Percentiles rank a stretch among this genome's conserved stretches.
These are phyloP conservation scores for Alloteropsis angusta DNA, from an alignment of 202 grass and related monocot species.

Conservation along the genomic window DNA sequence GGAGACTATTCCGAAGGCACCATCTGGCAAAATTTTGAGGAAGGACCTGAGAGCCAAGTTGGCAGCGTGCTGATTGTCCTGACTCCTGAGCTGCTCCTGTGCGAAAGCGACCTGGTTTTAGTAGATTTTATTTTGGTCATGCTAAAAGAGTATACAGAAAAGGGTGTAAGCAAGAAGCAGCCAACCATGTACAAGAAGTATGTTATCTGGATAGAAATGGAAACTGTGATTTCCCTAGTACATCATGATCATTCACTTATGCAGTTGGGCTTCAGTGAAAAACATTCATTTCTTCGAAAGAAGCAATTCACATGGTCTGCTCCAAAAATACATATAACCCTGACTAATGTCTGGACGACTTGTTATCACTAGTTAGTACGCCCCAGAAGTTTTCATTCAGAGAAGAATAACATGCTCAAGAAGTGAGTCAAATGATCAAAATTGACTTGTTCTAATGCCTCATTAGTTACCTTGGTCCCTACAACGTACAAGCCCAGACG, in stretches of 20 bases:
- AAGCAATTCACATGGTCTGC: neutral
- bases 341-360: neutral
- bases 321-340: neutral
- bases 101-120: neutral
- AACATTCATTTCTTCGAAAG: neutral
- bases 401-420: neutral
- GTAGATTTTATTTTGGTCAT: neutral
- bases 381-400: neutral
- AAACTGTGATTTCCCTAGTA: neutral
- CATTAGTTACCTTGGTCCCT: neutral
- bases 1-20: constrained; percentile 43
- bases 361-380: neutral
- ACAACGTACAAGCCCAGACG: neutral
- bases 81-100: neutral
- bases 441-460: neutral
- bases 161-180: neutral
- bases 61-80: constrained; percentile 25
- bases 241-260: neutral
- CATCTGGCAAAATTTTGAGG: constrained; percentile 55
- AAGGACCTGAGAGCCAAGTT: constrained; percentile 46
- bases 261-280: neutral
- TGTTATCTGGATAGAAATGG: neutral
- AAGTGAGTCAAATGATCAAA: neutral
- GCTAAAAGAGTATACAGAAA: neutral
- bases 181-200: constrained; percentile 7